Base-by-base conservation (phyloP, 441 rosid species). In the Brassica hybrid region DNA sequence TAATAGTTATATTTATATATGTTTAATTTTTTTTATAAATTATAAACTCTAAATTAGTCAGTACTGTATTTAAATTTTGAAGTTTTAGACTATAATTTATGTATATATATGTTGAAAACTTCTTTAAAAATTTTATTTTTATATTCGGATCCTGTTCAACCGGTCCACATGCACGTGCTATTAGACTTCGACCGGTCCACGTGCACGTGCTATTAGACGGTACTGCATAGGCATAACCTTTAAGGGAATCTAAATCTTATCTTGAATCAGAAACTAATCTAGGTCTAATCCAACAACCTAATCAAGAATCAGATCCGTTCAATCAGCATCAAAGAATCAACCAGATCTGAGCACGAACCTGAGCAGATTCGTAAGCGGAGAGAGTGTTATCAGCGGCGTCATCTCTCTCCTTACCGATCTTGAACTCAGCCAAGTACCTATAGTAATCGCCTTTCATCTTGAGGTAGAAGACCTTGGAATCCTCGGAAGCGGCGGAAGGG, bases 371-470 rank as follows among this genome's bases (percentile, higher is more conserved):
- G 79, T 86, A 85, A 36, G 89, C 89, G 23, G 85, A 76, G 65
- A 88, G 85, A 4, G 91, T 88, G 41, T 83, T 84, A 83, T 86
- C 90, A 27, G 92, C 87, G 14, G 92, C 92, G 21, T 85, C 84
- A 69, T 88, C 85, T 52, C 92, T 84, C 80, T 88, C 88, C 14
- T 80, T 76, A 38, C 88, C 88, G 32, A 84, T 81, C 83, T 88
- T 88, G 83, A 88, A 88, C 86, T 88, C 92, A 41, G 88, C 88
- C 79, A 86, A 67, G 81, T 88, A 88, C 81, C 91, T 83, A 48
- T 86, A 86, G 64, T 85, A 88, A 70, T 88, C 88, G 2, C 90
- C 92, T 77, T 88, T 88, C 92, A 88, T 88, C 85, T 88, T 88
- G 18, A 88, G 80, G 72, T 86, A 88, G 60, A 88, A 88, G 7